These are phyloP conservation scores for Symbiotaphrina buchneri DNA, from an alignment of 495 filamentous ascomycete genomes.

Conservation along the genomic window DNA sequence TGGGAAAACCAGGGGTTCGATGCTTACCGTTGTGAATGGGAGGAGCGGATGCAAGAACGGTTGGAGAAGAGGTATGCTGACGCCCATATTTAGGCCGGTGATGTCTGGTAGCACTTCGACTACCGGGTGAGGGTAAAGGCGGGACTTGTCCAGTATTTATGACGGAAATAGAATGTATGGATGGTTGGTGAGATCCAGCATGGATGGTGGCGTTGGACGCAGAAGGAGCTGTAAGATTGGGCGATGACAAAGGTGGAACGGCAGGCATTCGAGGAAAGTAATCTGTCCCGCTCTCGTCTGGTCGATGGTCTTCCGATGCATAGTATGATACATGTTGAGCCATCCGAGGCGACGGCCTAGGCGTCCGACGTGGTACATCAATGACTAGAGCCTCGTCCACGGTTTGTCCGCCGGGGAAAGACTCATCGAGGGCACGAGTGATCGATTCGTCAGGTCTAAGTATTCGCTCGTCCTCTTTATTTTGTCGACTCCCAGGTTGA, in stretches of 20 bases:
- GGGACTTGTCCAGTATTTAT: constrained; percentile 61
- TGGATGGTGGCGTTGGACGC: constrained; percentile 10
- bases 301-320: constrained; percentile 33
- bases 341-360: constrained; percentile 50
- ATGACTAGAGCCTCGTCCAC: constrained; percentile 85
- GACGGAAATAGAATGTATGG: constrained; percentile 46
- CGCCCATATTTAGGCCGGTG: constrained; percentile 36
- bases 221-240: constrained; percentile 14
- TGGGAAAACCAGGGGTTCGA: too few relatives aligned
- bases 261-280: constrained; percentile 80
- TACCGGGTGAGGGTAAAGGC: constrained; percentile 67
- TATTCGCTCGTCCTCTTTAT: constrained; percentile 29
- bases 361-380: constrained; percentile 72
- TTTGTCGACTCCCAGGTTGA: constrained; percentile 16
- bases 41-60: constrained; percentile 21
- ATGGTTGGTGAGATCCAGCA: constrained; percentile 14
- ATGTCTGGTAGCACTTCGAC: constrained; percentile 18
- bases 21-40: constrained; percentile 15
- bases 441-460: constrained; percentile 81
- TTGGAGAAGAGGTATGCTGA: constrained; percentile 68
- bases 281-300: constrained; percentile 51
- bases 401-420: constrained; percentile 72
- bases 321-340: constrained; percentile 30
- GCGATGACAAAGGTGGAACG: constrained; percentile 13
- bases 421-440: constrained; percentile 50